A percentile compares a stretch with the other conserved stretches of the same genome.
phyloP scores from a whole-genome alignment of 164 flowering plant species.

The Umbellularia californica region DNA sequence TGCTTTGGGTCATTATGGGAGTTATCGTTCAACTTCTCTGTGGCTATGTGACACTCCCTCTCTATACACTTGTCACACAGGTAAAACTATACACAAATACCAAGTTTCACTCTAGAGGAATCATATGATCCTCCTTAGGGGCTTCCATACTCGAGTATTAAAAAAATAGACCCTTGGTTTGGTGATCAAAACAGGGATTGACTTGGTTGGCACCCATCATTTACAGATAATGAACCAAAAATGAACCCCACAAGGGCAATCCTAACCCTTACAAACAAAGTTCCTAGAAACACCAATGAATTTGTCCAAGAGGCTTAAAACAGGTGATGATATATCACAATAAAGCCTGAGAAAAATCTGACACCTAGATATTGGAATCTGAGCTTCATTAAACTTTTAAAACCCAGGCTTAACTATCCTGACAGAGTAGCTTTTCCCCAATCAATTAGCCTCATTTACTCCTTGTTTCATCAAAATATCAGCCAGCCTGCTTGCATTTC shows the following conservation, averaged over 20 bases:
- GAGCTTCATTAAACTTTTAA: too few relatives aligned
- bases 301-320: too few relatives aligned
- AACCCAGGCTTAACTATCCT: too few relatives aligned
- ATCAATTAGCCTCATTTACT: too few relatives aligned
- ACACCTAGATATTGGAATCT: too few relatives aligned
- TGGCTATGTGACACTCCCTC: constrained; percentile 68
- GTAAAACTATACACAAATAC: constrained; percentile 19
- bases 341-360: too few relatives aligned
- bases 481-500: too few relatives aligned
- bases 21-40: constrained; percentile 54
- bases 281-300: too few relatives aligned
- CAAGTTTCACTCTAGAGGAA: neutral
- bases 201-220: neutral
- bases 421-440: too few relatives aligned
- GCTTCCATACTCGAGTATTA: neutral
- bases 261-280: neutral
- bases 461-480: too few relatives aligned
- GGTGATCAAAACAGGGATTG: neutral
- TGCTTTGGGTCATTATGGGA: constrained; percentile 43
- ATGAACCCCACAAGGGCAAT: neutral
- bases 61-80: constrained; percentile 69
- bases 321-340: too few relatives aligned
- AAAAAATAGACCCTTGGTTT: neutral
- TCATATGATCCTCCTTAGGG: neutral
- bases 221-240: neutral